phyloP scores from a whole-genome alignment of 2,329 filamentous ascomycete genomes.

The Epichloe baconii region DNA sequence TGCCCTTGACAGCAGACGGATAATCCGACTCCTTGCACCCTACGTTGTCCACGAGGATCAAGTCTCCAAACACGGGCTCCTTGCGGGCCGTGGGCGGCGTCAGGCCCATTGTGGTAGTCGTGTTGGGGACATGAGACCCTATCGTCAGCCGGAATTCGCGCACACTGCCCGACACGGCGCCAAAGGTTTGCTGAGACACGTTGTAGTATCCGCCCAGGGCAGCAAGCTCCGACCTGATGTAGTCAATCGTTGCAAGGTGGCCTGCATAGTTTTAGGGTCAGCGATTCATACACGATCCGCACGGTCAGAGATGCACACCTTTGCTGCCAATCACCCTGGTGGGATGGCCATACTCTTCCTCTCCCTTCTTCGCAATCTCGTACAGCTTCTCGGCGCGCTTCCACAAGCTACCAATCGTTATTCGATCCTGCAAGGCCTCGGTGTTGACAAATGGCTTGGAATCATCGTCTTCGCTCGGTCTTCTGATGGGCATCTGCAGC shows the following conservation, averaged over 20 bases:
- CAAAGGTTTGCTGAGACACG: slow-evolving; percentile 50
- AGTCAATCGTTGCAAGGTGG: slow-evolving; percentile 50
- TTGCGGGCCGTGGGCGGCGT: slow-evolving; percentile 51
- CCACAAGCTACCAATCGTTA: slow-evolving; percentile 42
- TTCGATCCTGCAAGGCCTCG: slow-evolving; percentile 40
- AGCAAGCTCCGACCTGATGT: slow-evolving; percentile 43
- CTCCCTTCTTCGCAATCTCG: slow-evolving; percentile 44
- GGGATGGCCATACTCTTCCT: slow-evolving; percentile 51
- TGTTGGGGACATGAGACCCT: slow-evolving; percentile 35
- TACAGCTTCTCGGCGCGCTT: slow-evolving; percentile 48
- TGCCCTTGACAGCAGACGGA: slow-evolving; percentile 41
- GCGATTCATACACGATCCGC: background rate
- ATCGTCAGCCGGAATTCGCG: slow-evolving; percentile 45
- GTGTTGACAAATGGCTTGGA: slow-evolving; percentile 35
- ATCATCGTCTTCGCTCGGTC: background rate
- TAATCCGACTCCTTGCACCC: slow-evolving; percentile 56
- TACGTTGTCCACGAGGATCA: slow-evolving; percentile 47
- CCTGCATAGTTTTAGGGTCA: slow-evolving; percentile 23
- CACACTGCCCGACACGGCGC: slow-evolving; percentile 47
- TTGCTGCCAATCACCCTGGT: slow-evolving; percentile 58
- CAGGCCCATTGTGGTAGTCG: slow-evolving; percentile 46
- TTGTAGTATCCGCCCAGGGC: slow-evolving; percentile 47
- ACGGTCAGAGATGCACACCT: slow-evolving; percentile 25
- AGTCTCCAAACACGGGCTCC: slow-evolving; percentile 43
- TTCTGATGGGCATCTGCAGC: background rate